Conservation (phyloP, 2,329 filamentous ascomycete species). For the Herpomyces periplanetae region DNA sequence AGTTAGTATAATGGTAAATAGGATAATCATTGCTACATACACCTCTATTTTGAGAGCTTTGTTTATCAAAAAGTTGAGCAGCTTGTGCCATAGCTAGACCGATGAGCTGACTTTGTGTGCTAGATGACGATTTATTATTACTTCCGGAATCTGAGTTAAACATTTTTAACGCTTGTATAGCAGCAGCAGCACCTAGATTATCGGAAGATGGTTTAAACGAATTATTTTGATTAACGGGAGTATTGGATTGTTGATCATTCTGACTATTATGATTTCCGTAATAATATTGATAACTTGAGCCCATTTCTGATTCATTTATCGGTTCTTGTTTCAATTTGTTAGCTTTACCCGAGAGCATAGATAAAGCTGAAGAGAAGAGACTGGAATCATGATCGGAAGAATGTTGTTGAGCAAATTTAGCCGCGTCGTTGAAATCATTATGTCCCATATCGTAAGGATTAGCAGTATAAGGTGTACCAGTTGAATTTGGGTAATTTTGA, state of each 20-base stretch:
- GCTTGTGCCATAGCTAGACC: conserved; percentile 62
- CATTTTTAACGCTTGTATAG: conserved; percentile 41
- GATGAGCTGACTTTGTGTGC: conserved; percentile 37
- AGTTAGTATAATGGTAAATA: conserved; percentile 5
- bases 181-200: conserved; percentile 24
- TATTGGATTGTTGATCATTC: too few relatives aligned
- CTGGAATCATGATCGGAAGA: conserved; percentile 10
- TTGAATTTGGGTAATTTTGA: conserved; percentile 8
- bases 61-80: conserved; percentile 28
- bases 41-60: conserved; percentile 13
- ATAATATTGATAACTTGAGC: too few relatives aligned
- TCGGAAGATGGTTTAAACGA: too few relatives aligned
- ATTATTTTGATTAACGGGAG: too few relatives aligned
- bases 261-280: too few relatives aligned
- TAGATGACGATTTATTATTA: conserved; percentile 8
- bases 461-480: conserved; percentile 9
- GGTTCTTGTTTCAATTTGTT: too few relatives aligned
- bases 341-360: conserved; percentile 15
- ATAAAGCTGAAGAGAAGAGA: conserved; percentile 17
- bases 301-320: too few relatives aligned
- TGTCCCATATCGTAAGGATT: conserved; percentile 8
- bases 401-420: conserved; percentile 15
- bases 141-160: conserved; percentile 18
- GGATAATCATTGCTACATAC: conserved; percentile 2
- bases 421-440: conserved; percentile 15